phyloP scores from a whole-genome alignment of 2,329 filamentous ascomycete genomes.

The Gliomastix tumulicola region DNA sequence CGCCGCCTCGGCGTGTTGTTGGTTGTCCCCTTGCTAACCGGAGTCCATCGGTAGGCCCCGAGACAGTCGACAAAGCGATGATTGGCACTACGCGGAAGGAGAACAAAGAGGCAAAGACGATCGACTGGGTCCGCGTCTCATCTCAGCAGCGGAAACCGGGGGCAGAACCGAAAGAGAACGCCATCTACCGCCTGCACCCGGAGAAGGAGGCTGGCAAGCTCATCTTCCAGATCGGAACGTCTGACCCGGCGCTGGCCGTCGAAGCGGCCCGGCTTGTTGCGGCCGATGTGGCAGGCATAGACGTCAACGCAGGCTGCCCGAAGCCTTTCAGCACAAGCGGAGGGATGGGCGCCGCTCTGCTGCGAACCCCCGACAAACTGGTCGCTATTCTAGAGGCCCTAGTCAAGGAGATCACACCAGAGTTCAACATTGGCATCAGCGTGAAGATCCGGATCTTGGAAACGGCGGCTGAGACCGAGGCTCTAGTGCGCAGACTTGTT shows the following conservation, averaged over 20 bases:
- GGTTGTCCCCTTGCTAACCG: neutral
- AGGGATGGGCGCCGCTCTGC: conserved; percentile 91
- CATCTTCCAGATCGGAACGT: conserved; percentile 89
- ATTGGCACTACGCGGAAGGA: conserved; percentile 76
- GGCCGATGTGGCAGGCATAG: conserved; percentile 83
- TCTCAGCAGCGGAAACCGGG: conserved; percentile 58
- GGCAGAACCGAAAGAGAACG: conserved; percentile 48
- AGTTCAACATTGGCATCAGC: conserved; percentile 85
- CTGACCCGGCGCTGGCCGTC: conserved; percentile 75
- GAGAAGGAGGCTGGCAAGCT: conserved; percentile 65
- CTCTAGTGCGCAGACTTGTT: conserved; percentile 70
- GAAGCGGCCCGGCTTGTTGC: conserved; percentile 79
- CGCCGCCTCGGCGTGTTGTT: neutral
- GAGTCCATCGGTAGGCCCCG: conserved; percentile 57
- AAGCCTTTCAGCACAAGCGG: conserved; percentile 92
- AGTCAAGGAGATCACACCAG: conserved; percentile 68
- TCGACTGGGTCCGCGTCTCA: conserved; percentile 77
- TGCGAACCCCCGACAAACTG: conserved; percentile 77
- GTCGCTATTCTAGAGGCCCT: conserved; percentile 77
- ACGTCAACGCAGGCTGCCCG: conserved; percentile 96
- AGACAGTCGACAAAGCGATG: conserved; percentile 87
- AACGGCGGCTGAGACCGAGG: conserved; percentile 66
- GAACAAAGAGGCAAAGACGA: conserved; percentile 68
- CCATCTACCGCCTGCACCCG: conserved; percentile 83
- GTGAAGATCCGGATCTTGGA: conserved; percentile 93